These are phyloP conservation scores for Fraxinus floribunda DNA, from an alignment of 305 asterid species.

Conservation along the genomic window DNA sequence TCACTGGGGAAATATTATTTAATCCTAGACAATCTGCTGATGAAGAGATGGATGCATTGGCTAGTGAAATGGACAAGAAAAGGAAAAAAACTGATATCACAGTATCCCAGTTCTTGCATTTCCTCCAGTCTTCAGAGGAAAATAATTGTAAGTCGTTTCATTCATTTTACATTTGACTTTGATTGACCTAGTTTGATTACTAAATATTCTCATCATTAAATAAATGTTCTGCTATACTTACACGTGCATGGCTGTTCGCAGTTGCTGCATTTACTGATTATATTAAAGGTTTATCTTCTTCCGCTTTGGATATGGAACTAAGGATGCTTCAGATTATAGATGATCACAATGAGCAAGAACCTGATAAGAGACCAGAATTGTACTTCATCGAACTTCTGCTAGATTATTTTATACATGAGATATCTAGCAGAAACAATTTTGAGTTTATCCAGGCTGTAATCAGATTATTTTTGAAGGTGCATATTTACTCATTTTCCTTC, in stretches of 20 bases:
- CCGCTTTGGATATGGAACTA: slow-evolving; percentile 82
- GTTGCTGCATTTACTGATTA: slow-evolving; percentile 78
- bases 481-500: background rate
- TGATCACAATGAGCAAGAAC: slow-evolving; percentile 53
- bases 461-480: slow-evolving; percentile 82
- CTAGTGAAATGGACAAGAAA: slow-evolving; percentile 32
- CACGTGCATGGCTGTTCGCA: slow-evolving; percentile 41
- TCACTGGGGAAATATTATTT: slow-evolving; percentile 83
- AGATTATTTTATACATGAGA: slow-evolving; percentile 76
- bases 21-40: slow-evolving; percentile 51
- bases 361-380: slow-evolving; percentile 58
- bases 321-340: slow-evolving; percentile 88
- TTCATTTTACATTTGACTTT: slow-evolving; percentile 2
- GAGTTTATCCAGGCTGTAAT: slow-evolving; percentile 84
- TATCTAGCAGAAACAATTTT: slow-evolving; percentile 66
- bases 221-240: slow-evolving; percentile 13
- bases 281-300: slow-evolving; percentile 71
- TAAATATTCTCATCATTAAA: background rate
- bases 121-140: slow-evolving; percentile 54
- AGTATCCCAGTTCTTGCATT: slow-evolving; percentile 55
- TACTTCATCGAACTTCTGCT: slow-evolving; percentile 63
- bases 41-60: slow-evolving; percentile 42
- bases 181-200: background rate
- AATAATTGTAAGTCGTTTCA: slow-evolving; percentile 55
- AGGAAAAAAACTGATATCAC: slow-evolving; percentile 37